These are phyloP conservation scores for Angomonas deanei DNA, from an alignment of 208 protist genomes.

Conservation along the genomic window DNA sequence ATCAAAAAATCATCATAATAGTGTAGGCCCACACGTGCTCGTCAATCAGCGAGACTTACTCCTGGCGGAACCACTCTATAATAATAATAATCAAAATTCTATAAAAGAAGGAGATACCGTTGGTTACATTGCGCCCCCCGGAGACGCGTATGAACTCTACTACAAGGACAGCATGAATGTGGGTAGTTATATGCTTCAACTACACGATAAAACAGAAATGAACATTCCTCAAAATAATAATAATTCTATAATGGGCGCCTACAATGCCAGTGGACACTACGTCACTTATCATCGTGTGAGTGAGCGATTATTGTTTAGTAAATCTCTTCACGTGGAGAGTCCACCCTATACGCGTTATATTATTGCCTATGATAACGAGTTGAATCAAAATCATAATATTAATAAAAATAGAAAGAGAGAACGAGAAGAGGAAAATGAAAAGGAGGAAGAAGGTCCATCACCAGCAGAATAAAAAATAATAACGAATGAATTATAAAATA, in stretches of 20 bases:
- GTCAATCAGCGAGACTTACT: not conserved
- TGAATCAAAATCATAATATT: conserved; percentile 2
- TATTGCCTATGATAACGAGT: too few species aligned
- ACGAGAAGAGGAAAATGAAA: conserved; percentile 7
- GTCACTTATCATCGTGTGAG: not conserved
- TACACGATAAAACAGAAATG: not conserved
- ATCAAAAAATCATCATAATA: not conserved
- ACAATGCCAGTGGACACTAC: not conserved
- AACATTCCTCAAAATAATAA: conserved; percentile 1
- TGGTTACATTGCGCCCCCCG: not conserved
- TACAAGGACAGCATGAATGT: not conserved
- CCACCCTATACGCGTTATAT: not conserved
- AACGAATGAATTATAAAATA: not conserved
- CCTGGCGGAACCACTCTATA: not conserved
- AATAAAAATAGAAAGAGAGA: conserved; percentile 8
- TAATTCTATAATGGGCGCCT: not conserved
- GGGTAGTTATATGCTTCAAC: not conserved
- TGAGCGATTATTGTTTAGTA: not conserved
- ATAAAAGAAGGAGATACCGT: not conserved
- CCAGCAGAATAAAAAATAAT: conserved; percentile 5
- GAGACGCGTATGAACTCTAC: not conserved
- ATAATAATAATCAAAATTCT: not conserved
- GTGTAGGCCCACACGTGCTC: not conserved
- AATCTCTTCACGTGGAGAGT: not conserved
- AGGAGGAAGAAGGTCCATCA: not conserved